phyloP scores from a whole-genome alignment of 2,329 filamentous ascomycete species.

The Xylariaceae sp. region DNA sequence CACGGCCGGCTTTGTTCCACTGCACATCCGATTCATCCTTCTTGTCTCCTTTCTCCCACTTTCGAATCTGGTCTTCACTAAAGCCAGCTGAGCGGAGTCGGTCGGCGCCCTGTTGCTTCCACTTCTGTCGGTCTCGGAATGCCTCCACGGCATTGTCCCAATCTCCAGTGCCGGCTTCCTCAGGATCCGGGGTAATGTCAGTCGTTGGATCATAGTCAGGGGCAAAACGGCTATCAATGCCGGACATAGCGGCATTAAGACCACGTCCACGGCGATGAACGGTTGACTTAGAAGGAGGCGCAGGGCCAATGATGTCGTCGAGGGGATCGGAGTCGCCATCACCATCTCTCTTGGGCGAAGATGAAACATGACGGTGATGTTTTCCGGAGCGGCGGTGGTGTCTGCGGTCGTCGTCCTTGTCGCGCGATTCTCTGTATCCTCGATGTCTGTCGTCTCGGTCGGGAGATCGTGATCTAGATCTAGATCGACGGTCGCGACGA shows the following conservation, averaged over 20 bases:
- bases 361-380: neutral
- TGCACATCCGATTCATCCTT: constrained; percentile 60
- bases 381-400: neutral
- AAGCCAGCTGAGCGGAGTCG: constrained; percentile 74
- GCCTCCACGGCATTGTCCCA: constrained; percentile 80
- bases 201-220: constrained; percentile 53
- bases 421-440: constrained; percentile 9
- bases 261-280: constrained; percentile 66
- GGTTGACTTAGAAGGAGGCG: constrained; percentile 44
- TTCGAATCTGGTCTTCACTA: constrained; percentile 65
- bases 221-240: constrained; percentile 78
- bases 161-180: constrained; percentile 50
- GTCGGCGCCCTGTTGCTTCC: constrained; percentile 69
- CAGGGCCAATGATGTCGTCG: constrained; percentile 72
- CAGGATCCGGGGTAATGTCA: constrained; percentile 45
- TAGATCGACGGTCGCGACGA: neutral
- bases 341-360: constrained; percentile 15
- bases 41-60: constrained; percentile 62
- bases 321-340: constrained; percentile 63
- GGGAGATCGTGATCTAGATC: constrained; percentile 8
- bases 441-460: constrained; percentile 12
- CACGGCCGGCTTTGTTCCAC: constrained; percentile 66
- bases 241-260: constrained; percentile 52
- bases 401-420: constrained; percentile 5
- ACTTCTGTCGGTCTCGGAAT: constrained; percentile 71